Percentiles rank a stretch among this genome's conserved stretches.
Conservation (phyloP, 1,139 yeast species). For the Blastobotrys ciferrii region DNA sequence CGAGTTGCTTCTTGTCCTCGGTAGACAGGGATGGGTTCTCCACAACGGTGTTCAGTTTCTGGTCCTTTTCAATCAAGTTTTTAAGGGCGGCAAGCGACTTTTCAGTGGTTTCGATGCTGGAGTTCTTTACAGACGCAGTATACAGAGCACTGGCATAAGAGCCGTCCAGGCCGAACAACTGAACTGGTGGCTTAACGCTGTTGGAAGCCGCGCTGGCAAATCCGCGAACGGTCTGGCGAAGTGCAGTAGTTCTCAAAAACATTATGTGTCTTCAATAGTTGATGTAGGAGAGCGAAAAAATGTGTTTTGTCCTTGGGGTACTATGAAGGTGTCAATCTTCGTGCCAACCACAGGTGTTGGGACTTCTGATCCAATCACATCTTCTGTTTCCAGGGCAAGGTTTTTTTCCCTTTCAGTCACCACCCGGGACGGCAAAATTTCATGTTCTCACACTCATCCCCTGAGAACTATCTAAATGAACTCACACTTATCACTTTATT, state of each 20-base stretch:
- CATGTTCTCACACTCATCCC: too few relatives aligned
- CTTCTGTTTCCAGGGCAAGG: not conserved
- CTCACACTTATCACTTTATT: too few relatives aligned
- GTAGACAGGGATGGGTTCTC: slow-evolving; percentile 81
- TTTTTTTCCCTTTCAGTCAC: not conserved
- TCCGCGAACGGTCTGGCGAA: slow-evolving; percentile 18
- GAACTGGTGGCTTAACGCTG: slow-evolving; percentile 79
- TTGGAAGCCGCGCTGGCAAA: slow-evolving; percentile 41
- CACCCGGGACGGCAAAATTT: not conserved
- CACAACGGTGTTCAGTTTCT: slow-evolving; percentile 60
- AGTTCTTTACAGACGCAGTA: slow-evolving; percentile 85
- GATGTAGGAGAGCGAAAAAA: not conserved
- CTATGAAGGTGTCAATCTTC: not conserved
- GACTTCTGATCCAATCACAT: not conserved
- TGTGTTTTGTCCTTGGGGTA: not conserved
- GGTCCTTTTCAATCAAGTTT: slow-evolving; percentile 58
- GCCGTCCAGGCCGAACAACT: slow-evolving; percentile 93
- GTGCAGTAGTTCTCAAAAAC: slow-evolving; percentile 20
- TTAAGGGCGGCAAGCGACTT: slow-evolving; percentile 62
- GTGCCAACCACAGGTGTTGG: not conserved
- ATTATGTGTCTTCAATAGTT: slow-evolving; percentile 8
- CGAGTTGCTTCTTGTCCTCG: slow-evolving; percentile 71
- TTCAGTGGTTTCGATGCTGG: slow-evolving; percentile 71
- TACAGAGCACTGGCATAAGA: slow-evolving; percentile 95
- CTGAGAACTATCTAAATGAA: too few relatives aligned